Conservation (phyloP, 2,329 filamentous ascomycete species). For the Pseudogymnoascus sp. region DNA sequence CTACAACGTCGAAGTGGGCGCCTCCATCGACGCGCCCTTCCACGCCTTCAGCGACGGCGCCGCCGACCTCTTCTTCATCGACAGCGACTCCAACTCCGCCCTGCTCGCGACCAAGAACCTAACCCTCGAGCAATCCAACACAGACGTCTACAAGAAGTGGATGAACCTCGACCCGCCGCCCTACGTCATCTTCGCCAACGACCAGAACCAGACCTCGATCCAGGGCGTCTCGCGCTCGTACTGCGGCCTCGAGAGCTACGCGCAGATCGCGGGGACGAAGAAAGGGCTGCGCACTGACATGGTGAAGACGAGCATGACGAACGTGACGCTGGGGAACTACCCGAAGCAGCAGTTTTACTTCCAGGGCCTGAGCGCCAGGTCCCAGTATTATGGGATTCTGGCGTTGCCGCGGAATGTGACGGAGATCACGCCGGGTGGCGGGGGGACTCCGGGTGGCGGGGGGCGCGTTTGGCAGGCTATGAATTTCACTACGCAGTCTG, state of each 20-base stretch:
- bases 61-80: slow-evolving; percentile 63
- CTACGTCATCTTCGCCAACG: slow-evolving; percentile 73
- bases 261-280: slow-evolving; percentile 53
- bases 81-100: slow-evolving; percentile 73
- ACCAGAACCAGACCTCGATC: slow-evolving; percentile 51
- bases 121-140: slow-evolving; percentile 43
- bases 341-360: slow-evolving; percentile 89
- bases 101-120: slow-evolving; percentile 73
- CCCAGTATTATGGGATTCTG: slow-evolving; percentile 66
- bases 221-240: slow-evolving; percentile 70
- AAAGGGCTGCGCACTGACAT: slow-evolving; percentile 40
- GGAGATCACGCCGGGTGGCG: slow-evolving; percentile 19
- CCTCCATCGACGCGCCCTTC: slow-evolving; percentile 72
- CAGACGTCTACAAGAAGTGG: slow-evolving; percentile 45
- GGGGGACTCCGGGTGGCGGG: slow-evolving; percentile 57
- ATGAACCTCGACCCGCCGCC: slow-evolving; percentile 54
- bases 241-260: slow-evolving; percentile 66
- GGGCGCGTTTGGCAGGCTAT: slow-evolving; percentile 66
- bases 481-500: slow-evolving; percentile 69
- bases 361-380: slow-evolving; percentile 63
- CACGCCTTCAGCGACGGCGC: slow-evolving; percentile 48
- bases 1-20: slow-evolving; percentile 77
- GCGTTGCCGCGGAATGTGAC: slow-evolving; percentile 54
- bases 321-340: slow-evolving; percentile 54
- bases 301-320: slow-evolving; percentile 59